Evolutionary conservation across 2,329 filamentous ascomycete genomes (phyloP).

Genomic region (Talaromyces piceae): DNA sequence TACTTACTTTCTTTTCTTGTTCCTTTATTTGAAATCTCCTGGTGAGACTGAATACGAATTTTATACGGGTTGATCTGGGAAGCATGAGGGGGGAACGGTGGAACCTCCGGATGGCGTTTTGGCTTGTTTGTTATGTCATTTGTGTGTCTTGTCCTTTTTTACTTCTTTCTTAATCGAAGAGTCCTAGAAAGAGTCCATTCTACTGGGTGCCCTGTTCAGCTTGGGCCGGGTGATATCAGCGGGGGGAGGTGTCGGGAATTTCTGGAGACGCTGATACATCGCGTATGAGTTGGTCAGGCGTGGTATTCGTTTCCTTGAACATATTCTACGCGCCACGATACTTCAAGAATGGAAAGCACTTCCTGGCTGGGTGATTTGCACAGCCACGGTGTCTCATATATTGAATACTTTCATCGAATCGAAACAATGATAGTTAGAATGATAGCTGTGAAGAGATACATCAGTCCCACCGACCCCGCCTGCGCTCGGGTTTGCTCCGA

Average conservation of each 20-base stretch:
- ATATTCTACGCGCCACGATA: not conserved
- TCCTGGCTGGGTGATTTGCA: not conserved
- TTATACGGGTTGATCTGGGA: not conserved
- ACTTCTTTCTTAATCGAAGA: not conserved
- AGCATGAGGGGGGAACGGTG: too few relatives aligned
- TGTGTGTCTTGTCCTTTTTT: not conserved
- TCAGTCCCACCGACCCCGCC: not conserved
- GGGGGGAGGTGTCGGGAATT: not conserved
- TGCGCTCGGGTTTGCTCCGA: not conserved
- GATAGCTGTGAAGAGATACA: too few relatives aligned
- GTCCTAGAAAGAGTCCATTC: not conserved
- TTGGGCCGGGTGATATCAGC: not conserved
- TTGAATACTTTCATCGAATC: not conserved
- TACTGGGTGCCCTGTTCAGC: not conserved
- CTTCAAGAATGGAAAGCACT: not conserved
- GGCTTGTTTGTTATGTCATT: not conserved
- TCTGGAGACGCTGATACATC: not conserved
- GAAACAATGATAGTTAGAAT: not conserved
- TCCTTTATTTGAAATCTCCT: slow-evolving; percentile 9
- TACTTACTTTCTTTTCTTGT: not conserved
- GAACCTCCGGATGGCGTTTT: not conserved
- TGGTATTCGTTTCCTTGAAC: not conserved
- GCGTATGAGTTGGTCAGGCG: not conserved
- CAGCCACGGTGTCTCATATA: not conserved
- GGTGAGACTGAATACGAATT: slow-evolving; percentile 6